Conservation (phyloP, 208 protist genomes). For the Crithidia mellificae region DNA sequence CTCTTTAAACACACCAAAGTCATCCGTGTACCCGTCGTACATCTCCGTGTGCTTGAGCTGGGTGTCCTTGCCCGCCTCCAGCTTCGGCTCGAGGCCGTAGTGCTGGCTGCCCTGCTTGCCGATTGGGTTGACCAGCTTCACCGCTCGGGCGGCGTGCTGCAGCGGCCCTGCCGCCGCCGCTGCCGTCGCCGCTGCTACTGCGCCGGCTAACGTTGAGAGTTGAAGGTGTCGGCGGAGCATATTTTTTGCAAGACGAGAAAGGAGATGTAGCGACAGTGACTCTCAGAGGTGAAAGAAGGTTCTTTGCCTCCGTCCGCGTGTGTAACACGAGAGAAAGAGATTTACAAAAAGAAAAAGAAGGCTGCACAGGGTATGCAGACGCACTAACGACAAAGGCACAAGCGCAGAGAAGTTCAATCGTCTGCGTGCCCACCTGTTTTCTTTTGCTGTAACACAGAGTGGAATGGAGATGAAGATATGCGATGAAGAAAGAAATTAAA, state of each 20-base stretch:
- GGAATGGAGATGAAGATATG: background rate
- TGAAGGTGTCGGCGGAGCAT: constrained; percentile 13
- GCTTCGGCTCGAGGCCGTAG: constrained; percentile 83
- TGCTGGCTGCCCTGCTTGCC: constrained; percentile 85
- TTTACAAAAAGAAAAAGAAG: background rate
- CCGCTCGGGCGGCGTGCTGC: constrained; percentile 30
- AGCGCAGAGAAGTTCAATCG: background rate
- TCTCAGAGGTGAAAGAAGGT: too few species aligned
- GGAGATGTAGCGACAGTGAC: too few species aligned
- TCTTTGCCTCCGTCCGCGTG: too few species aligned
- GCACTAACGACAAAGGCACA: too few species aligned
- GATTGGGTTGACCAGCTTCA: constrained; percentile 84
- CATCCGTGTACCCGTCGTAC: constrained; percentile 93
- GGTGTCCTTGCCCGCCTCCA: constrained; percentile 86
- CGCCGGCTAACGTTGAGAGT: background rate
- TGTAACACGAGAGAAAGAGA: background rate
- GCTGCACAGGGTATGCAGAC: background rate
- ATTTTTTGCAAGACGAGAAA: background rate
- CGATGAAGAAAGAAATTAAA: too few species aligned
- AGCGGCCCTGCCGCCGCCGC: background rate
- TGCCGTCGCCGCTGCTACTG: background rate
- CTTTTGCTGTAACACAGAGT: background rate
- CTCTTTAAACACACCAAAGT: constrained; percentile 93
- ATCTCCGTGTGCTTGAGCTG: constrained; percentile 91
- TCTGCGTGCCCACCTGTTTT: background rate